These are phyloP conservation scores for Rhodosporidiobolus odoratus DNA, from an alignment of 768 basidiomycete genomes.

Conservation along the genomic window DNA sequence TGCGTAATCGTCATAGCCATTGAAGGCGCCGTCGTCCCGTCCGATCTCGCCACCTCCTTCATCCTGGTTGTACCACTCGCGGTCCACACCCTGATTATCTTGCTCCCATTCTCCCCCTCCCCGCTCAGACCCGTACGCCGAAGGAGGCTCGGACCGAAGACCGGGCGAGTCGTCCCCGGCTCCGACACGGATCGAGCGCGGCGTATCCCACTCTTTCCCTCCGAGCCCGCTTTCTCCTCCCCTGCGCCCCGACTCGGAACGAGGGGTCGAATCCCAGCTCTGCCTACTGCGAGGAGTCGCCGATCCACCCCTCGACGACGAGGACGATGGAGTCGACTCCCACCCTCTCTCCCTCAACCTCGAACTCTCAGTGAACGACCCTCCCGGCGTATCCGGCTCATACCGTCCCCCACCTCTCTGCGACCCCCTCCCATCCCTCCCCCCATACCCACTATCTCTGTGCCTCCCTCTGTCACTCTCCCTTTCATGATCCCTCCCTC, in stretches of 20 bases:
- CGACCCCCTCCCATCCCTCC: background rate
- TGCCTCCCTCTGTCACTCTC: conserved; percentile 47
- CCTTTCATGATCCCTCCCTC: conserved; percentile 44
- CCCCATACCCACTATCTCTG: background rate
- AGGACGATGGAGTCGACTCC: conserved; percentile 80
- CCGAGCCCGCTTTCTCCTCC: conserved; percentile 5
- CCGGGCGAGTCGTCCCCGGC: conserved; percentile 40
- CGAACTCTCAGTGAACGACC: conserved; percentile 52
- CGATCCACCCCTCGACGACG: conserved; percentile 20
- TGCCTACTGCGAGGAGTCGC: conserved; percentile 3
- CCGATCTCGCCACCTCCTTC: conserved; percentile 75
- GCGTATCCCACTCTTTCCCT: conserved; percentile 42
- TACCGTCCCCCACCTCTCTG: conserved; percentile 53
- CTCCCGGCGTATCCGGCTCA: conserved; percentile 29
- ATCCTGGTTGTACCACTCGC: conserved; percentile 86
- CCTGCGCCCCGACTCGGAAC: conserved; percentile 1
- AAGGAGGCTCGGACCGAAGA: conserved; percentile 17
- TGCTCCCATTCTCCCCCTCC: conserved; percentile 84
- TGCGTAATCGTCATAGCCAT: conserved; percentile 80
- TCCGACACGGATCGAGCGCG: conserved; percentile 31
- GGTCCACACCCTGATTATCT: conserved; percentile 81
- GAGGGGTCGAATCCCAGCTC: conserved; percentile 39
- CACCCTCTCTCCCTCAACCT: conserved; percentile 87
- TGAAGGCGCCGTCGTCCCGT: conserved; percentile 83
- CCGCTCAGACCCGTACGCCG: conserved; percentile 16